These are phyloP conservation scores for Debaryomyces fabryi DNA, from an alignment of 1,139 yeast genomes.

Conservation along the genomic window DNA sequence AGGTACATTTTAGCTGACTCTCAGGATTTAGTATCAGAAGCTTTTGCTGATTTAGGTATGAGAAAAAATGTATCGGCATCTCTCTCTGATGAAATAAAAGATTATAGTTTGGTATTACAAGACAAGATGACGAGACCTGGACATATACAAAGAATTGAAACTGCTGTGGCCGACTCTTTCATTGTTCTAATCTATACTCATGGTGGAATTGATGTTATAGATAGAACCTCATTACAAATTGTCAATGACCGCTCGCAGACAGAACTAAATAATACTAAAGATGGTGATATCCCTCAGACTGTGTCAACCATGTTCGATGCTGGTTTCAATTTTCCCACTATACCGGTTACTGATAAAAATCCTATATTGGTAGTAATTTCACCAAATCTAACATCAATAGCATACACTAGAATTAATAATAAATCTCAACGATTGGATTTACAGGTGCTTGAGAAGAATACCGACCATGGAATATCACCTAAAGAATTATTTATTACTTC, in stretches of 20 bases:
- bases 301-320: slow-evolving; percentile 56
- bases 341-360: slow-evolving; percentile 21
- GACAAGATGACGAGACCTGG: slow-evolving; percentile 29
- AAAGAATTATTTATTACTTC: slow-evolving; percentile 46
- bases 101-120: slow-evolving; percentile 22
- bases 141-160: slow-evolving; percentile 22
- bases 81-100: slow-evolving; percentile 10
- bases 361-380: slow-evolving; percentile 53
- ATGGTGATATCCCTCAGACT: slow-evolving; percentile 23
- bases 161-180: slow-evolving; percentile 27
- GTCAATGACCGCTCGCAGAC: slow-evolving; percentile 14
- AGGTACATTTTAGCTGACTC: slow-evolving; percentile 39
- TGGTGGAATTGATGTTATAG: slow-evolving; percentile 48
- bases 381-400: slow-evolving; percentile 59
- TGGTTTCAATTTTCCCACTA: slow-evolving; percentile 53
- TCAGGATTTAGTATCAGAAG: slow-evolving; percentile 29
- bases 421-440: slow-evolving; percentile 26
- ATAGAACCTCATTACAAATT: slow-evolving; percentile 34
- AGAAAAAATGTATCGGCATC: slow-evolving; percentile 24
- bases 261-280: slow-evolving; percentile 3
- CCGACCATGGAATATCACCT: slow-evolving; percentile 23
- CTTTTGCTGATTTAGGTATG: slow-evolving; percentile 36
- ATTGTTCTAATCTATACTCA: slow-evolving; percentile 34
- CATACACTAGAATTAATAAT: slow-evolving; percentile 29
- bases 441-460: slow-evolving; percentile 30